A percentile compares a stretch with the other conserved stretches of the same genome.
These are phyloP conservation scores for Mollisiaceae sp. DNA, from an alignment of 2,329 filamentous ascomycete species.

Conservation along the genomic window DNA sequence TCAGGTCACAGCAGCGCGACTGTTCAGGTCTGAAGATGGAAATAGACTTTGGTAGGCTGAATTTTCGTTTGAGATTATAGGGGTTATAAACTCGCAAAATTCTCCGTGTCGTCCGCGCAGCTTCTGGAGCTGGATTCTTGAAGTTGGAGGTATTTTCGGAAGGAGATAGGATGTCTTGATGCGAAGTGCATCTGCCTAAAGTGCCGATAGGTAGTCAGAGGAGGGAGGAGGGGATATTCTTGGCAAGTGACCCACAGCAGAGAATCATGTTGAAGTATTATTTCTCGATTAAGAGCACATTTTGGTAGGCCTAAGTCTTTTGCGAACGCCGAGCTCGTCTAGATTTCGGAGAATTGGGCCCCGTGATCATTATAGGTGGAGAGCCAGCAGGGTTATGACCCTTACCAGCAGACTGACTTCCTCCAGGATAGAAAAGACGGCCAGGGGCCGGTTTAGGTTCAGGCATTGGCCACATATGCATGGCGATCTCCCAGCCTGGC, in stretches of 20 bases:
- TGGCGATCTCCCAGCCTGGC: constrained; percentile 74
- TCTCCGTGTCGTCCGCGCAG: not conserved
- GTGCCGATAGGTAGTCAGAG: not conserved
- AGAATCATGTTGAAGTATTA: too few relatives aligned
- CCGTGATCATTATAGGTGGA: not conserved
- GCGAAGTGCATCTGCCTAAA: not conserved
- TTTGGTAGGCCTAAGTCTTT: too few relatives aligned
- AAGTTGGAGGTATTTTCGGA: not conserved
- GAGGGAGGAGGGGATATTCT: not conserved
- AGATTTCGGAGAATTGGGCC: not conserved
- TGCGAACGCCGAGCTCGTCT: not conserved
- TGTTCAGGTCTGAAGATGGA: too few relatives aligned
- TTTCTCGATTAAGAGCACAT: too few relatives aligned
- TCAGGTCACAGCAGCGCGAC: too few relatives aligned
- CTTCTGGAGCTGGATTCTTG: not conserved
- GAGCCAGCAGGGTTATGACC: constrained; percentile 16
- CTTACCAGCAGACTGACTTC: constrained; percentile 9
- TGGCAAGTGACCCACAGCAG: not conserved
- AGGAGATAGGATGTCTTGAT: not conserved
- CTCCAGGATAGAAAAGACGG: constrained; percentile 18
- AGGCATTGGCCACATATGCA: constrained; percentile 70
- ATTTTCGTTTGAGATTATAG: too few relatives aligned
- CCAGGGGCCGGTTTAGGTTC: constrained; percentile 43
- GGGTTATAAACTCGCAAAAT: not conserved
- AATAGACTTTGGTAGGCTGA: too few relatives aligned